Evolutionary conservation across 768 basidiomycete species (phyloP), one percentile per base, ranked within the genome.

Genomic region (Lactifluus volemus): DNA sequence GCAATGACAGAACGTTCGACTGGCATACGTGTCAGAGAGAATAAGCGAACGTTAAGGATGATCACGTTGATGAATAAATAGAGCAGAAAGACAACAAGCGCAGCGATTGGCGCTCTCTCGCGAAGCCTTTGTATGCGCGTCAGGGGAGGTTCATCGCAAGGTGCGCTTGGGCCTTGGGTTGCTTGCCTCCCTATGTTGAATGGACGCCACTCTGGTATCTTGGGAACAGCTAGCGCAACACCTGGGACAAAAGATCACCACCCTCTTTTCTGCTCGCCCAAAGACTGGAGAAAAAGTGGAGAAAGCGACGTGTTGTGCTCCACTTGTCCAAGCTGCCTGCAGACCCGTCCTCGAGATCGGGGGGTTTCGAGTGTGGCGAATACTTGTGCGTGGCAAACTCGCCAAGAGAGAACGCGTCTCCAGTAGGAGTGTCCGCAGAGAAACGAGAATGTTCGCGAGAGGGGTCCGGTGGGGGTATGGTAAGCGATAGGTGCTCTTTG

Each of bases 381-480:
- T 55, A 55, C 17, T 59, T 63, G 62, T 63, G 63, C 44, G 71
- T 68, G 60, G 71, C 70, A 14, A 64, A 58, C 4, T 68, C 70
- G 7, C 59, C 39, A 41, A 64, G 21, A 29, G 59, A 51, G 49
- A 60, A 64, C 15, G 17, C 10, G 32, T 21, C 45, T 19, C 65
- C 68, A 32, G 68, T 59, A 3, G 75, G 73, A 10, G 77, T 76
- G n/a, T 75, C 74, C 41, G 78, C 75, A 19, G 78, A 79, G 68
- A 79, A 78, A 50, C 70, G 77, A 48, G 78, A 79, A 3, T 60
- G 59, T 58, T 73, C 73, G 53, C 73, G 41, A 3, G 68, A 69
- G 14, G 57, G 44, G 57, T 70, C 63, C 38, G 61, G 58, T 8
- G 67, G 64, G 12, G 67, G 67, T 53, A 65, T 41, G 11, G 52